phyloP scores from a whole-genome alignment of 169 alveolate species.

The Eimeria praecox region DNA sequence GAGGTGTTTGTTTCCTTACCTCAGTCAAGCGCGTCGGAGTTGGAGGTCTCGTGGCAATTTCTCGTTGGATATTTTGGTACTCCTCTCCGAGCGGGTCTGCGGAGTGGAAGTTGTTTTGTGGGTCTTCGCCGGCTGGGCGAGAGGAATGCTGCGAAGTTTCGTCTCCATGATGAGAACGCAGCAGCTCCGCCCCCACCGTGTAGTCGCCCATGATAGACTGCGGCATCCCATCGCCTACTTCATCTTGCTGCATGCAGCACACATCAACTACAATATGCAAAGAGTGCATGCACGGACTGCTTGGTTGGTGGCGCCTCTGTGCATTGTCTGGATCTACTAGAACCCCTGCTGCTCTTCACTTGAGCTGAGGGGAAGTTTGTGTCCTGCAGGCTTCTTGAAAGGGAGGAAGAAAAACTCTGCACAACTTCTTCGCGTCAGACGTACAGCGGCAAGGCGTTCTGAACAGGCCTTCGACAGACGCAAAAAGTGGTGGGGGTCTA shows the following conservation, averaged over 20 bases:
- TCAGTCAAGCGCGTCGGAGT: constrained; percentile 79
- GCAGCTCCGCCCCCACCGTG: constrained; percentile 74
- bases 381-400: too few relatives aligned
- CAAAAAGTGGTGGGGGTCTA: constrained; percentile 74
- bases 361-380: too few relatives aligned
- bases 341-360: too few relatives aligned
- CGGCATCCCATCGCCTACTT: constrained; percentile 75
- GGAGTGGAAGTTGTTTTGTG: not conserved
- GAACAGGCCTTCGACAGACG: constrained; percentile 72
- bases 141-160: not conserved
- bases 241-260: constrained; percentile 63
- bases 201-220: constrained; percentile 78
- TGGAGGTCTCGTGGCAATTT: constrained; percentile 77
- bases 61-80: constrained; percentile 7
- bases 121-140: not conserved
- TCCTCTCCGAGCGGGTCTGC: constrained; percentile 36
- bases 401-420: not conserved
- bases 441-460: constrained; percentile 53
- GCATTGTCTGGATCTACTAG: too few relatives aligned
- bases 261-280: not conserved
- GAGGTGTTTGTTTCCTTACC: constrained; percentile 14
- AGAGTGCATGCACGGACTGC: not conserved
- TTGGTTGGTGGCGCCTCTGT: too few relatives aligned
- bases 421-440: not conserved
- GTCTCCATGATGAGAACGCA: not conserved